A percentile compares a stretch with the other conserved stretches of the same genome.
phyloP scores from a whole-genome alignment of 441 rosid genomes.

The Populus hybrid region DNA sequence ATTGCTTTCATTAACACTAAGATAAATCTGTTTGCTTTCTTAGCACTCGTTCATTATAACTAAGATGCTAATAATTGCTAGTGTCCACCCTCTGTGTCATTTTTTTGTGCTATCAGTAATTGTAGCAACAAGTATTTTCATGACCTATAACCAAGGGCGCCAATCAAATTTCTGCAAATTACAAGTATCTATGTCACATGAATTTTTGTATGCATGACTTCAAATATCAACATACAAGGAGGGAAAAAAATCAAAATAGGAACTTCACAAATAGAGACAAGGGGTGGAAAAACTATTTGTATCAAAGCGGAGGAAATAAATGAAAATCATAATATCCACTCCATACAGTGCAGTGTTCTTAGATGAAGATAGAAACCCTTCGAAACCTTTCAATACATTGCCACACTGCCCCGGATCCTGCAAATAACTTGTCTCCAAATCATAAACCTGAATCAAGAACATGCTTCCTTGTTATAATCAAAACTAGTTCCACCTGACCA shows the following conservation, averaged over 20 bases:
- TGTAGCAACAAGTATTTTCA: not conserved
- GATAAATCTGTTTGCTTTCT: not conserved
- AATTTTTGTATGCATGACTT: not conserved
- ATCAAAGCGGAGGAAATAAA: not conserved
- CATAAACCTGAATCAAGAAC: constrained; percentile 56
- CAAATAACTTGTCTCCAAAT: constrained; percentile 88
- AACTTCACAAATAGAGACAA: not conserved
- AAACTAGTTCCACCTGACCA: not conserved
- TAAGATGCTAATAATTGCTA: not conserved
- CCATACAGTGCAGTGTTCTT: constrained; percentile 58
- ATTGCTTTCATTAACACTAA: not conserved
- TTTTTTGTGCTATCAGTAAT: not conserved
- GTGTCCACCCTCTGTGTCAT: not conserved
- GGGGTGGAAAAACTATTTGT: not conserved
- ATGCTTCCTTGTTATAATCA: not conserved
- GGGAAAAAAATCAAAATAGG: not conserved
- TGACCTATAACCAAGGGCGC: not conserved
- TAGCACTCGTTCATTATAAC: not conserved
- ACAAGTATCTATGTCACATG: not conserved
- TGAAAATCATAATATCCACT: constrained; percentile 14
- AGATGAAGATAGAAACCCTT: no score
- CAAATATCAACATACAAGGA: not conserved
- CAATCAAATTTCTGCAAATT: not conserved
- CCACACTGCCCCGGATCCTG: constrained; percentile 87
- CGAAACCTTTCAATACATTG: constrained; percentile 61